A percentile compares a stretch with the other conserved stretches of the same genome.
Evolutionary conservation across 2,329 filamentous ascomycete genomes (phyloP).

Genomic region (Harringtonia aguacate): DNA sequence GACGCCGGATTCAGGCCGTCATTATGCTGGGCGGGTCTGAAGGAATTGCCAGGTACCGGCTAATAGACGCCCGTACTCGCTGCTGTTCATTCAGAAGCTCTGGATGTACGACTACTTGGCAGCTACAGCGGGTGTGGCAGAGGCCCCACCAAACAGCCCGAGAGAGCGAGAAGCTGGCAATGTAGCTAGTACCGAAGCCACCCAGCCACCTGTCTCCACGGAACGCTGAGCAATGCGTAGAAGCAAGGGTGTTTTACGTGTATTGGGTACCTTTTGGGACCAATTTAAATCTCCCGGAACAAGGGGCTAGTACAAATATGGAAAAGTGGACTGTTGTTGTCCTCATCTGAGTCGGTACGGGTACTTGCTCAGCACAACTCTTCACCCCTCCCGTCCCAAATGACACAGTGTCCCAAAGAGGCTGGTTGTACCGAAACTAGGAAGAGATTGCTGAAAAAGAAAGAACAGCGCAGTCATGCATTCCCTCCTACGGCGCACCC

Average conservation of each 20-base stretch:
- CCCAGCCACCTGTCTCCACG: background rate
- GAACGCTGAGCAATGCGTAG: background rate
- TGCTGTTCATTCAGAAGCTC: too few relatives aligned
- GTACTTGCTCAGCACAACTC: background rate
- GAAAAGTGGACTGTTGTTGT: conserved; percentile 6
- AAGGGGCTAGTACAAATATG: conserved; percentile 8
- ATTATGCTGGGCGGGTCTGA: too few relatives aligned
- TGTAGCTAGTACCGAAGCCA: background rate
- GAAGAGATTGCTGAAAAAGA: background rate
- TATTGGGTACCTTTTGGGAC: conserved; percentile 9
- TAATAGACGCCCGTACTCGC: too few relatives aligned
- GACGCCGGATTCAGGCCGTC: too few relatives aligned
- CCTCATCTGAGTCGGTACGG: conserved; percentile 4
- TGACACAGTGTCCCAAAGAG: conserved; percentile 5
- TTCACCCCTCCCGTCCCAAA: background rate
- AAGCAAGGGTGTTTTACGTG: background rate
- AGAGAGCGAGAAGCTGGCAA: background rate
- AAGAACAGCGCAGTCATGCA: background rate
- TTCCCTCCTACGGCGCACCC: background rate
- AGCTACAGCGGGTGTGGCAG: background rate
- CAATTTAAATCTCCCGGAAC: conserved; percentile 14
- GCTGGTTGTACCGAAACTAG: background rate
- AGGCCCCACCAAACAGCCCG: conserved; percentile 5
- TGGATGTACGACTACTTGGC: background rate
- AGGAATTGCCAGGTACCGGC: too few relatives aligned